Evolutionary conservation across 1,284 basidiomycete species (phyloP).

Genomic region (Schizophyllum commune): DNA sequence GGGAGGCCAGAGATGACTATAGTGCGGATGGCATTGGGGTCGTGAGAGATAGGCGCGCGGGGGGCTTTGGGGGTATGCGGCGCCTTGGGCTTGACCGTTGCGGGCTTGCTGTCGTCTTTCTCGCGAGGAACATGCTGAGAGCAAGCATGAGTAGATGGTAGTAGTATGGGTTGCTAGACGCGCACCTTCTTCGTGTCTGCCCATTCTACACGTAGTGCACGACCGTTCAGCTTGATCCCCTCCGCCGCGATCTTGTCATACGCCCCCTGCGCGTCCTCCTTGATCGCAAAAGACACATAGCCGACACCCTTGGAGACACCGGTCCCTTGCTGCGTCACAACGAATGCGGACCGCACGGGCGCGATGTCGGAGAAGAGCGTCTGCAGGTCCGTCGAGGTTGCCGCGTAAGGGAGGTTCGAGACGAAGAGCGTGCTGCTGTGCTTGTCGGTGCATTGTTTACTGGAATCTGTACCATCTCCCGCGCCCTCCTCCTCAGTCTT

Average conservation of each 20-base stretch:
- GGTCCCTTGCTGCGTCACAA: constrained; percentile 77
- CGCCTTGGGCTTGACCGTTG: constrained; percentile 29
- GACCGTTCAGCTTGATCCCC: constrained; percentile 51
- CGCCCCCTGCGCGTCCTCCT: constrained; percentile 81
- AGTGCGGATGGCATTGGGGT: constrained; percentile 77
- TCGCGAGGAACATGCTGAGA: constrained; percentile 27
- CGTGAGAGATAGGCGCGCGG: constrained; percentile 34
- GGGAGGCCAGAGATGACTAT: constrained; percentile 76
- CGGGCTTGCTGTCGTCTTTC: constrained; percentile 25
- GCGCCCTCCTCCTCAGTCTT: constrained; percentile 20
- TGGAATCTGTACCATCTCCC: not conserved
- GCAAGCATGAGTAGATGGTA: not conserved
- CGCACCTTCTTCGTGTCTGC: constrained; percentile 65
- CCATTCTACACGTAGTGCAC: constrained; percentile 73
- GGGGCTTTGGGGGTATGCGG: constrained; percentile 24
- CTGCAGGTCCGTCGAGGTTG: constrained; percentile 84
- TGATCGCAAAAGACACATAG: constrained; percentile 89
- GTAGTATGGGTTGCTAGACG: constrained; percentile 1
- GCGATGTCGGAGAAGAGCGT: constrained; percentile 95
- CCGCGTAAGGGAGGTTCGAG: constrained; percentile 82
- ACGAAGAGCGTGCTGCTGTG: constrained; percentile 69
- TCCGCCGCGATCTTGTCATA: constrained; percentile 53
- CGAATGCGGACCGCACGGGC: constrained; percentile 89
- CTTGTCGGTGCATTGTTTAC: no score
- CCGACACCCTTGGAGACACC: constrained; percentile 95